Evolutionary conservation across 805 yeast species (phyloP), one percentile per base, ranked within the genome.

Genomic region (Myxozyma vanderwaltii): DNA sequence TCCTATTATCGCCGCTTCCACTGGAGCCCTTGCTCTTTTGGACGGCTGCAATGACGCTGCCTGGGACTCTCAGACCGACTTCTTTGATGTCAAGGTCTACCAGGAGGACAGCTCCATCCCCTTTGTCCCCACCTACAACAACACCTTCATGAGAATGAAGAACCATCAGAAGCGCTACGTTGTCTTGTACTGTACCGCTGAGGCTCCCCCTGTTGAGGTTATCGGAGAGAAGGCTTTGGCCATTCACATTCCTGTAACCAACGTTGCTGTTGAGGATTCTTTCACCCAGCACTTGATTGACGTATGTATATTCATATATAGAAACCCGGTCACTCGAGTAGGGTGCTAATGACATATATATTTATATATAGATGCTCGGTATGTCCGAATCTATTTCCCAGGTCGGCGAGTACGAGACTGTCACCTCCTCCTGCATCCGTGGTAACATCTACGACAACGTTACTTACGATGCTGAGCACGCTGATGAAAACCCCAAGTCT

Each of bases 341-440:
- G 6, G 33, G 33, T 29, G 33, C 33, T 29, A 29, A 29, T 29
- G 6, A 6, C 17, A 13, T 2, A 5, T 12, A 24, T 24, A 52
- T 29, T 10, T 13, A 13, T 2, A 5, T 12, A 24, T 24, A 52
- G 56, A 33, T 54, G 58, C 58, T 54, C 21, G 58, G 58, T 2
- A 49, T 39, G 47, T 47, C 58, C 15, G 36, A n/a, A 10, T 4
- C 57, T 33, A 54, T 54, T 15, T 27, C 58, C 27, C 46, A 33
- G 15, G 58, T 54, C 26, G 58, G 58, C 40, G 46, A 36, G 19
- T 38, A 36, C 29, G 53, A 46, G 23, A 33, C 46, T 23, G 58
- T 54, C 39, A 54, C 58, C 12, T 38, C 39, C 10, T 39, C 58
- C 15, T 54, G 58, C 41, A 27, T 54, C 47, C 58, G 52, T 29